Conservation (phyloP, 1,139 yeast genomes). For the Hansenula lynferdii region DNA sequence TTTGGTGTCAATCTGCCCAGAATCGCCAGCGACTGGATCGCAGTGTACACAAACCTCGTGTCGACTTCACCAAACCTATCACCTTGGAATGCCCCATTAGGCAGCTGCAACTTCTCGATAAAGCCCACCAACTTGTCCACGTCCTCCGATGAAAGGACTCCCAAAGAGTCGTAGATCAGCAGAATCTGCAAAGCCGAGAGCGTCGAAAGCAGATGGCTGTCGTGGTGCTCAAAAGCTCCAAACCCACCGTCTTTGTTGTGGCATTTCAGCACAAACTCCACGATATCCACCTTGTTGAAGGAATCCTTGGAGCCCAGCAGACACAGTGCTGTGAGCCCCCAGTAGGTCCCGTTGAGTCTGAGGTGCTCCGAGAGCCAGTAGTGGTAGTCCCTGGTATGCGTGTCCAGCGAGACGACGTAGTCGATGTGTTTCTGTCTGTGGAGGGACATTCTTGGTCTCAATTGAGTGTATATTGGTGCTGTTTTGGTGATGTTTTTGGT, state of each 20-base stretch:
- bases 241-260: constrained; percentile 68
- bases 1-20: constrained; percentile 58
- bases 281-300: constrained; percentile 55
- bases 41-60: constrained; percentile 83
- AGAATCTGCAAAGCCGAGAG: constrained; percentile 82
- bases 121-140: constrained; percentile 36
- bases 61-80: constrained; percentile 91
- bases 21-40: constrained; percentile 67
- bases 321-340: constrained; percentile 85
- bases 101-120: constrained; percentile 54
- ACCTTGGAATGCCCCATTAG: constrained; percentile 83
- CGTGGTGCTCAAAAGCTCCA: constrained; percentile 87
- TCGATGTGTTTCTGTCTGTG: constrained; percentile 44
- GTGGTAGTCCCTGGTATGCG: constrained; percentile 53
- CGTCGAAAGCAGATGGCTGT: constrained; percentile 85
- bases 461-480: too few species aligned
- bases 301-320: constrained; percentile 53
- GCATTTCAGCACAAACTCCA: constrained; percentile 66
- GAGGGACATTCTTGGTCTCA: constrained; percentile 11
- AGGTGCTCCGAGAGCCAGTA: constrained; percentile 92
- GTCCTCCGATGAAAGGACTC: constrained; percentile 27
- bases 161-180: constrained; percentile 58
- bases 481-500: neutral
- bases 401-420: constrained; percentile 47
- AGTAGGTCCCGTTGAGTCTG: constrained; percentile 85